A percentile compares a stretch with the other conserved stretches of the same genome.
Conservation (phyloP, 176 grass and related monocot species). For the Aegilops sharonensis region DNA sequence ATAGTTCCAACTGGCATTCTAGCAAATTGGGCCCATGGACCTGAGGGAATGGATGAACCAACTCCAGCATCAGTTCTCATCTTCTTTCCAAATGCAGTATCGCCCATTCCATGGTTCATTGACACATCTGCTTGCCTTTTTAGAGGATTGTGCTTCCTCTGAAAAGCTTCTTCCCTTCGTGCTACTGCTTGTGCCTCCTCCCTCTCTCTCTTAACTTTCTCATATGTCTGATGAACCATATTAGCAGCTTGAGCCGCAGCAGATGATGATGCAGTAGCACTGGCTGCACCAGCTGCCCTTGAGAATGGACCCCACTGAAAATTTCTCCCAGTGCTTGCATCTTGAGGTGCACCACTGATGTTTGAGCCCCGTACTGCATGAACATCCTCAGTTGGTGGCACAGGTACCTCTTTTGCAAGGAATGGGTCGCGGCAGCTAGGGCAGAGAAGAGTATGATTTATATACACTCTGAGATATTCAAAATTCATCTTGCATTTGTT, state of each 20-base stretch:
- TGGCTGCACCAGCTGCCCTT: slow-evolving; percentile 54
- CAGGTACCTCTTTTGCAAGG: slow-evolving; percentile 33
- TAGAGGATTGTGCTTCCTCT: slow-evolving; percentile 44
- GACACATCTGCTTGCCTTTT: slow-evolving; percentile 40
- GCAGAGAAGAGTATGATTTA: slow-evolving; percentile 43
- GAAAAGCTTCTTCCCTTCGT: slow-evolving; percentile 51
- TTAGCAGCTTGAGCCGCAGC: slow-evolving; percentile 60
- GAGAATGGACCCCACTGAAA: slow-evolving; percentile 51
- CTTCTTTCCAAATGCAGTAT: slow-evolving; percentile 23
- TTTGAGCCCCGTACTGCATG: slow-evolving; percentile 18
- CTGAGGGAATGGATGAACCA: slow-evolving; percentile 13
- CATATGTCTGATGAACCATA: slow-evolving; percentile 50
- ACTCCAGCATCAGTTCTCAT: slow-evolving; percentile 15
- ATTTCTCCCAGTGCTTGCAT: slow-evolving; percentile 26
- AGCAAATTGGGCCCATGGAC: slow-evolving; percentile 4
- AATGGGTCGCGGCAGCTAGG: slow-evolving; percentile 33
- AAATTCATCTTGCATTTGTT: slow-evolving; percentile 49
- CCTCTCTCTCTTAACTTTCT: slow-evolving; percentile 51
- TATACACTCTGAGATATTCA: slow-evolving; percentile 32
- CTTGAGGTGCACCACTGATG: slow-evolving; percentile 22
- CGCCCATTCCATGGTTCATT: slow-evolving; percentile 4
- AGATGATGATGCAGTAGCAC: slow-evolving; percentile 62
- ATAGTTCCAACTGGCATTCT: slow-evolving; percentile 7
- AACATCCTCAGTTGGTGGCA: slow-evolving; percentile 18
- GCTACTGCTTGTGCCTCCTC: slow-evolving; percentile 52